Base-by-base conservation (phyloP, 768 basidiomycete genomes). In the Rhizopogon vesiculosus region DNA sequence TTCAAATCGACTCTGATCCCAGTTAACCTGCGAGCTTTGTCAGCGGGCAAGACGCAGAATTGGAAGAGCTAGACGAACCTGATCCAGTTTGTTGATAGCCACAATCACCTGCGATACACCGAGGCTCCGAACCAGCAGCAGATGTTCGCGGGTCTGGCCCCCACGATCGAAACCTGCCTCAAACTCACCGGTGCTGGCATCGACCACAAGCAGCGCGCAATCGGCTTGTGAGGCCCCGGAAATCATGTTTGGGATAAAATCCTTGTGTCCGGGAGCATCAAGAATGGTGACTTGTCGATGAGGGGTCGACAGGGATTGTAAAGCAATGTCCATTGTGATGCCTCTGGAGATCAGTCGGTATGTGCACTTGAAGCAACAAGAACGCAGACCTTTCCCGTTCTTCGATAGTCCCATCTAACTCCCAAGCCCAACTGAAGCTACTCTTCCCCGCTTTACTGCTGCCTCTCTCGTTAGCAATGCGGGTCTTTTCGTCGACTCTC, bases 201-300 rank as follows among this genome's bases (percentile, higher is more conserved):
- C 97, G 28, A 99, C 86, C 3, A 98, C 95, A 19, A 98, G 83
- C 7, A 98, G 72, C 0, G 97, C 93, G 45, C 92, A 92, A 62
- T 98, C 97, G 0, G 96, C 97, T 70, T 98, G 97, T 2, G 95
- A 86, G 7, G 97, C 96, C 1, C 97, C 97, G 0, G 95, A 98
- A 51, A 99, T 99, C 96, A 98, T 98, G 67, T 98, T 98, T 1
- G 97, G 97, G 59, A 99, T 89, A 63, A 98, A 98, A 66, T 99
- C 97, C 61, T 86, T 89, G 71, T 99, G 97, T 0, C 97, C 97
- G 0, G 97, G 97, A 0, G 96, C 96, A 64, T 99, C 97, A 31
- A 99, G 81, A n/a, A 99, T 83, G 1, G 93, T 97, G 61, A 98
- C 85, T 59, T 85, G 81, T 49, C 89, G 81, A 59, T 87, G 79